Base-by-base conservation (phyloP, 1,284 basidiomycete genomes). In the Phaffia rhodozyma region DNA sequence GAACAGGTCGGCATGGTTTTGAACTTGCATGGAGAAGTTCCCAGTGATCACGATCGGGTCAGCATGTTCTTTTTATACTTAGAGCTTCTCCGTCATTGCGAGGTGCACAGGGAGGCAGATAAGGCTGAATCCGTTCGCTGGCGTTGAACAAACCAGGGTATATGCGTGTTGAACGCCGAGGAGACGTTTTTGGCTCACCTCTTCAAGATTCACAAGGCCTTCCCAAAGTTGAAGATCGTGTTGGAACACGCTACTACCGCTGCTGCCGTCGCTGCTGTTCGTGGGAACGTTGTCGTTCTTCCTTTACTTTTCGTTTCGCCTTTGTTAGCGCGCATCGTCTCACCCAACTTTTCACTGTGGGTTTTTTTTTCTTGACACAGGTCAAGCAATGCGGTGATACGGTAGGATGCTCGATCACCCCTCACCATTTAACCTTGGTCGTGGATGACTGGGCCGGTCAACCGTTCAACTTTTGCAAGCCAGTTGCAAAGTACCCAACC, bases 381-480 rank as follows among this genome's bases (percentile, higher is more conserved):
- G 77, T 97, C 70, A 87, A 87, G 73, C 79, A 82, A 53, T 86
- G 92, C 34, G 90, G 90, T 0, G 78, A 81, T 53, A 97, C 91
- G 48, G 94, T 99, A 32, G 94, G 85, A 16, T 98, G 96, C 76
- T 91, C 89, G 6, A 97, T 99, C 76, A 99, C 96, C 2, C 87
- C 93, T 0, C 96, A 99, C 77, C 96, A 99, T 74, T 84, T 99
- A 49, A 85, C 84, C 50, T 81, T 99, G 63, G 94, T 89, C 1
- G 91, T 98, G 9, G 96, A 99, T 75, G 89, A 96, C 71, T 97
- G 94, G 86, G 93, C 93, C 1, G 91, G 93, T 6, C 92, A 97
- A 76, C 85, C 90, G 0, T 90, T 90, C 81, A 85, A 97, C 74
- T 99, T 89, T 75, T 98, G 96, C 81, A 99, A 98, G 77, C 96